Conservation (phyloP, 176 grass and related monocot species). For the Oryza australiensis region DNA sequence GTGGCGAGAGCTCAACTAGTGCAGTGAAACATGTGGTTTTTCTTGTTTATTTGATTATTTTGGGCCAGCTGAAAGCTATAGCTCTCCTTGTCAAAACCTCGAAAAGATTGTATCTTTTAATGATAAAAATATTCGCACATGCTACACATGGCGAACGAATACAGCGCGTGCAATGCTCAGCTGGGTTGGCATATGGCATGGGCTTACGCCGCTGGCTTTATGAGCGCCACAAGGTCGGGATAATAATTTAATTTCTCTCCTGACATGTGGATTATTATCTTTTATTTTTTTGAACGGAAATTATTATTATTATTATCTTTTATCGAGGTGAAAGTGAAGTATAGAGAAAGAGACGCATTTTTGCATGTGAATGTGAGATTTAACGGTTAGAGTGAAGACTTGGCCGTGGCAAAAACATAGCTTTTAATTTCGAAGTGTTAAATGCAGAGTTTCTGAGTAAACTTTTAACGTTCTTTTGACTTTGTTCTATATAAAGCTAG, state of each 20-base stretch:
- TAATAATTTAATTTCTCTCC: neutral
- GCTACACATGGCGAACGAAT: slow-evolving; percentile 13
- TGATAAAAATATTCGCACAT: slow-evolving; percentile 8
- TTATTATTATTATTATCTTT: neutral
- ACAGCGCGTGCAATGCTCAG: neutral
- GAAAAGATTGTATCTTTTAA: neutral
- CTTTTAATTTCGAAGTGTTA: too few relatives aligned
- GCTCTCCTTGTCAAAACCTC: neutral
- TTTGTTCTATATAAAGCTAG: neutral
- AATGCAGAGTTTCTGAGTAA: neutral
- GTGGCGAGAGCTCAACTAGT: neutral
- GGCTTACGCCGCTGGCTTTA: neutral
- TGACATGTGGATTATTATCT: slow-evolving; percentile 10
- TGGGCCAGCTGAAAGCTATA: neutral
- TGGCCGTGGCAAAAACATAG: too few relatives aligned
- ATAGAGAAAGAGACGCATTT: slow-evolving; percentile 11
- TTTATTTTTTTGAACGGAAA: too few relatives aligned
- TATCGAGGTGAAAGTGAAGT: neutral
- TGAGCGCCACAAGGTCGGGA: slow-evolving; percentile 16
- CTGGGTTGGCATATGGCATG: neutral
- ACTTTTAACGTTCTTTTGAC: neutral
- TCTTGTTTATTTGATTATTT: neutral
- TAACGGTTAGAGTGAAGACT: too few relatives aligned
- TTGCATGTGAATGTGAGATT: neutral
- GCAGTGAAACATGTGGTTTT: neutral